Evolutionary conservation across 2,329 filamentous ascomycete species (phyloP).

Genomic region (Fusarium sp.): DNA sequence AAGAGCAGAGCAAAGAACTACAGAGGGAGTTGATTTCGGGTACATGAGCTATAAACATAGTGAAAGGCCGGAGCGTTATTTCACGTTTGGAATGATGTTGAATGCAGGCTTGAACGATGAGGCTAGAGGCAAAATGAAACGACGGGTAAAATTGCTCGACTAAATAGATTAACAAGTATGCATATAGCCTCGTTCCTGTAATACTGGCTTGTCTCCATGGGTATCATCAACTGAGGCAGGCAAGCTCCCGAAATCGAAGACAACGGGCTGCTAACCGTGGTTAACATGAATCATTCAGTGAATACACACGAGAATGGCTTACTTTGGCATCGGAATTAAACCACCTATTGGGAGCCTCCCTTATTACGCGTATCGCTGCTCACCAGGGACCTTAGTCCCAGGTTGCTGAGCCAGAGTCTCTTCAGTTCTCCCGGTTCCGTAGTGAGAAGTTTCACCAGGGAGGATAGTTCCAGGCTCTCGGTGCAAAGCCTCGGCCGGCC

Average conservation of each 20-base stretch:
- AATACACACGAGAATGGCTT: no score
- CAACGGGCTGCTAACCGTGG: background rate
- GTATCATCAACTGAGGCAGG: background rate
- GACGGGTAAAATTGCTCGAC: no score
- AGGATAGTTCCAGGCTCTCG: slow-evolving; percentile 28
- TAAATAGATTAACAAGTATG: no score
- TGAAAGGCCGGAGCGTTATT: no score
- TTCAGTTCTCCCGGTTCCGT: slow-evolving; percentile 19
- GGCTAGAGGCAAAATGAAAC: no score
- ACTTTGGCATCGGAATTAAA: background rate
- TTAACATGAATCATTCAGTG: background rate
- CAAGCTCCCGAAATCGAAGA: background rate
- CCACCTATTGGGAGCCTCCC: background rate
- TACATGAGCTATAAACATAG: no score
- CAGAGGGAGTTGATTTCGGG: background rate
- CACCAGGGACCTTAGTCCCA: background rate
- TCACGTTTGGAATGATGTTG: no score
- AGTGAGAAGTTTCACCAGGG: slow-evolving; percentile 14
- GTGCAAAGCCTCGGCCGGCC: slow-evolving; percentile 20
- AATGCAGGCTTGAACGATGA: no score
- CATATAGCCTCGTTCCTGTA: no score
- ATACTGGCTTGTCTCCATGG: background rate
- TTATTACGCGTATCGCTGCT: background rate
- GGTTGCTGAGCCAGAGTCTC: background rate
- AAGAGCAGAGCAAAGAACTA: background rate